Conservation (phyloP, 75 land plant species). For the Cupressus sempervirens region DNA sequence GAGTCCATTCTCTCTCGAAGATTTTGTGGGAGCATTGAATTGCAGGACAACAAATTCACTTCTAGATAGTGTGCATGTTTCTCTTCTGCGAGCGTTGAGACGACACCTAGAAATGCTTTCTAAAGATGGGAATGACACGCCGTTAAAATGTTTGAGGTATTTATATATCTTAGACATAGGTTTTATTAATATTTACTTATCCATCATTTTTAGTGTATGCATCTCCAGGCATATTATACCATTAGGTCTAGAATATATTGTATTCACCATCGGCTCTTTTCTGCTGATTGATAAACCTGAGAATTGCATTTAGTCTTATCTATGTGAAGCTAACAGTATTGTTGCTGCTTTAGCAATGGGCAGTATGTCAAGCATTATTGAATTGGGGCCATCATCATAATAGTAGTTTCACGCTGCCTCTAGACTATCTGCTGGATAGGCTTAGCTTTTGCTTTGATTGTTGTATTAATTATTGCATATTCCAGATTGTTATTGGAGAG, state of each 20-base stretch:
- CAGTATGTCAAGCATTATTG: background rate
- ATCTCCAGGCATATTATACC: background rate
- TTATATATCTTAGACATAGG: background rate
- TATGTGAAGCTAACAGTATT: background rate
- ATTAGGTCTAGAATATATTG: background rate
- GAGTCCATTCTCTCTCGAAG: conserved; percentile 70
- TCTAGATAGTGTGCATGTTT: conserved; percentile 65
- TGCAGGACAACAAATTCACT: conserved; percentile 42
- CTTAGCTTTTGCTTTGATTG: background rate
- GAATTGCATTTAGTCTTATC: background rate
- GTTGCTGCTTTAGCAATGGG: background rate
- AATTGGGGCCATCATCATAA: background rate
- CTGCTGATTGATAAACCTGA: background rate
- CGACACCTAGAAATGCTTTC: conserved; percentile 59
- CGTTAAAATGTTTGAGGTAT: conserved; percentile 55
- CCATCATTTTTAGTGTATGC: background rate
- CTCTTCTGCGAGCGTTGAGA: conserved; percentile 52
- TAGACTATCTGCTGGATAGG: background rate
- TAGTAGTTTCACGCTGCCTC: background rate
- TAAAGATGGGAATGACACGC: conserved; percentile 41
- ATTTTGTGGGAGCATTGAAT: conserved; percentile 56
- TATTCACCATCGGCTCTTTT: background rate
- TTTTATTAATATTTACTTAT: background rate
- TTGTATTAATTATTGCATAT: background rate
- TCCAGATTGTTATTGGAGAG: background rate